These are phyloP conservation scores for Alternaria brassicae DNA, from an alignment of 2,329 filamentous ascomycete genomes.

Conservation along the genomic window DNA sequence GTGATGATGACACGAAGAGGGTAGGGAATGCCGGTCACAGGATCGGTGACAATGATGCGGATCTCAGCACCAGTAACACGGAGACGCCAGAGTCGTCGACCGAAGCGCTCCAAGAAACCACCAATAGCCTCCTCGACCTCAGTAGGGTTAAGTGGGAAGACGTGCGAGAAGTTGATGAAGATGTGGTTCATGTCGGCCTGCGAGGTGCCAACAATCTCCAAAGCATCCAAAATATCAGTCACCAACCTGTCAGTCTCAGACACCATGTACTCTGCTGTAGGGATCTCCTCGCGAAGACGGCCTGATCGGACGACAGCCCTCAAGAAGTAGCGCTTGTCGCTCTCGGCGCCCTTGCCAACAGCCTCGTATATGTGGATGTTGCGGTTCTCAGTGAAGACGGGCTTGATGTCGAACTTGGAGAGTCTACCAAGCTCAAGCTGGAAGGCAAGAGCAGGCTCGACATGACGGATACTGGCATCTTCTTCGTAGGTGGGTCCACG, in stretches of 20 bases:
- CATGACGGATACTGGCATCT: conserved; percentile 96
- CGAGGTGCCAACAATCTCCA: conserved; percentile 99
- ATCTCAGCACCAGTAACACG: conserved; percentile 98
- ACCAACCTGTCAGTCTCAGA: conserved; percentile 96
- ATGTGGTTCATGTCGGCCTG: conserved; percentile 99
- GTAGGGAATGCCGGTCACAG: conserved; percentile 80
- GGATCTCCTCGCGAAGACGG: conserved; percentile 93
- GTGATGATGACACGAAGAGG: conserved; percentile 95
- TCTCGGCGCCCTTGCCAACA: conserved; percentile 90
- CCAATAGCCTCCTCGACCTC: conserved; percentile 93
- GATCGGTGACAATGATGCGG: conserved; percentile 96
- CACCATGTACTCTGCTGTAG: conserved; percentile 97
- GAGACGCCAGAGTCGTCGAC: conserved; percentile 91
- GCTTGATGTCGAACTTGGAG: conserved; percentile 96
- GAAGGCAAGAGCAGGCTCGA: conserved; percentile 95
- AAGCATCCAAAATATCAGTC: conserved; percentile 95
- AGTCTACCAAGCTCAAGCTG: conserved; percentile 95
- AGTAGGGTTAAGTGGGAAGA: conserved; percentile 87
- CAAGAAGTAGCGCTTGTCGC: conserved; percentile 98
- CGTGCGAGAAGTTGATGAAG: conserved; percentile 99
- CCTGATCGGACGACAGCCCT: conserved; percentile 94
- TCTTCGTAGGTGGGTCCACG: conserved; percentile 88
- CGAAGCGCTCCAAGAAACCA: conserved; percentile 96
- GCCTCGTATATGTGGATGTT: conserved; percentile 99
- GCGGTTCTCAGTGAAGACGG: conserved; percentile 98